A percentile compares a stretch with the other conserved stretches of the same genome.
Conservation (phyloP, 106 monocot species). For the Allium cepa region DNA sequence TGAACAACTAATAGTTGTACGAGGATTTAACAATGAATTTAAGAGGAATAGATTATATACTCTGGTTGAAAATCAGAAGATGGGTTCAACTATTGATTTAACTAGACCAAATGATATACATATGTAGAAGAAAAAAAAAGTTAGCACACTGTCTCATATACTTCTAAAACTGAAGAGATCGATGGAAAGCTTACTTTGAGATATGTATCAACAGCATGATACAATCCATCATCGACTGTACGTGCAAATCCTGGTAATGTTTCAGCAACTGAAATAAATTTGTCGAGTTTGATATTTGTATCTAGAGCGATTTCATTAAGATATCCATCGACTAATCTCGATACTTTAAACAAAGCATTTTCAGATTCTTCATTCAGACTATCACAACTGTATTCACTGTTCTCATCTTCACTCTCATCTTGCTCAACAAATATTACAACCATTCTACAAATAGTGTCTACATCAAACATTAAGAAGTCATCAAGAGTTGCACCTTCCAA, state of each 20-base stretch:
- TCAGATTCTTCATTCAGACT: conserved; percentile 28
- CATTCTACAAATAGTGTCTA: conserved; percentile 41
- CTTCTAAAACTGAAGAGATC: too few species aligned
- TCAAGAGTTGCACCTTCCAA: conserved; percentile 47
- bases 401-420: conserved; percentile 31
- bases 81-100: too few species aligned
- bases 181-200: conserved; percentile 30
- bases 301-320: conserved; percentile 64
- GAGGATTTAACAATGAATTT: too few species aligned
- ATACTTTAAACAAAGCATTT: conserved; percentile 36
- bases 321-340: conserved; percentile 37
- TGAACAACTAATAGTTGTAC: too few species aligned
- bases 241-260: conserved; percentile 40
- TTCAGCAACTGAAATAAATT: conserved; percentile 33
- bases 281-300: conserved; percentile 36
- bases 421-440: conserved; percentile 42
- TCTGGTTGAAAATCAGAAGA: too few species aligned
- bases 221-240: conserved; percentile 36
- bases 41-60: too few species aligned
- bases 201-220: conserved; percentile 48
- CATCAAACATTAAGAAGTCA: conserved; percentile 53
- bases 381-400: conserved; percentile 24
- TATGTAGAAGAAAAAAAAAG: neutral
- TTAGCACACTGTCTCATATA: neutral
- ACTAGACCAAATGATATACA: too few species aligned